These are phyloP conservation scores for Fistulinella cinereoalba DNA, from an alignment of 1,284 basidiomycete species.

Conservation along the genomic window DNA sequence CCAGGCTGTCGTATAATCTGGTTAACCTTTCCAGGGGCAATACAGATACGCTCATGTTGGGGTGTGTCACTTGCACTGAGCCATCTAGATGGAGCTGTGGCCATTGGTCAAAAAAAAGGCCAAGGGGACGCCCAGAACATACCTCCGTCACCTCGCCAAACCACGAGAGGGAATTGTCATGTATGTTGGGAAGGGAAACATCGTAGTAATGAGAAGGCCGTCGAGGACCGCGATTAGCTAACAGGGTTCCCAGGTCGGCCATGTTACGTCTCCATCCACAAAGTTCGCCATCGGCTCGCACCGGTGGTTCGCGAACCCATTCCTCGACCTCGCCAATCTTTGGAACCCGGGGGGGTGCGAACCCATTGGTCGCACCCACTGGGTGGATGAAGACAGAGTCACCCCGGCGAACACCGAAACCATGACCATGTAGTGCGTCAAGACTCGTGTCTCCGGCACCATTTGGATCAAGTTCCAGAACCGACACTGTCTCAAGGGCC, in stretches of 20 bases:
- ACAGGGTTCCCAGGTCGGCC: constrained; percentile 55
- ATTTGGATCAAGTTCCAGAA: constrained; percentile 86
- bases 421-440: constrained; percentile 38
- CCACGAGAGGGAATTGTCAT: constrained; percentile 56
- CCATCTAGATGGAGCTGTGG: constrained; percentile 68
- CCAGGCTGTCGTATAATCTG: constrained; percentile 67
- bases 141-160: constrained; percentile 78
- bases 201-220: constrained; percentile 41
- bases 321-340: constrained; percentile 76
- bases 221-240: constrained; percentile 50
- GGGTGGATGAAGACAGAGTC: constrained; percentile 81
- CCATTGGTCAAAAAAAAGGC: constrained; percentile 3
- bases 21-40: constrained; percentile 68
- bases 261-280: constrained; percentile 69
- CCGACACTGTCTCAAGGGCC: constrained; percentile 66
- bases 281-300: constrained; percentile 48
- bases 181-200: constrained; percentile 44
- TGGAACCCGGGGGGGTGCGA: constrained; percentile 61
- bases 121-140: constrained; percentile 8
- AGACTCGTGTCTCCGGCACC: constrained; percentile 55
- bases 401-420: constrained; percentile 73
- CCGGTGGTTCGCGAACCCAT: constrained; percentile 66
- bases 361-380: constrained; percentile 66
- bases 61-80: constrained; percentile 61
- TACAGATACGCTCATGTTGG: constrained; percentile 45